Conservation (phyloP, 2,329 filamentous ascomycete species). For the Ophiostoma ips region DNA sequence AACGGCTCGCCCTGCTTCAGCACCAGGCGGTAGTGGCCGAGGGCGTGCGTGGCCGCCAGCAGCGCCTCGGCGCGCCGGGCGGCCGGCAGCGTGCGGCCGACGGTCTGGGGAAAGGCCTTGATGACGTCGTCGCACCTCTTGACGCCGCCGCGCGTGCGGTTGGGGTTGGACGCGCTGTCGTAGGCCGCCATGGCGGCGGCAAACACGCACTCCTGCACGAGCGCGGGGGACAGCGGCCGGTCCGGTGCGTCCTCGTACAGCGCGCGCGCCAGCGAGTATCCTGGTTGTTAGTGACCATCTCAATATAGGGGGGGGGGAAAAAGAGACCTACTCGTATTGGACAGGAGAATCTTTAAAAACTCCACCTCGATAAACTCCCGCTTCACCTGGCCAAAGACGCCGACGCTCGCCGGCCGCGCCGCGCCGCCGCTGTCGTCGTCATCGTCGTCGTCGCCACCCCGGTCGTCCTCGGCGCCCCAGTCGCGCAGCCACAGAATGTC, state of each 20-base stretch:
- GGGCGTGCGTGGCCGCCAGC: constrained; percentile 56
- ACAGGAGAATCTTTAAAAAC: constrained; percentile 53
- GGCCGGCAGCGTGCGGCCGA: constrained; percentile 37
- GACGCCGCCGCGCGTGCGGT: constrained; percentile 59
- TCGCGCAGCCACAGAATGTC: constrained; percentile 60
- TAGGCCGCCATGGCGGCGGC: constrained; percentile 55
- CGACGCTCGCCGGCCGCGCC: constrained; percentile 25
- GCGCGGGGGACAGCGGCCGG: constrained; percentile 32
- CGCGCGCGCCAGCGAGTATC: constrained; percentile 47
- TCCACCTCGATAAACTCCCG: constrained; percentile 53
- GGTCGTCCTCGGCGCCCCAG: constrained; percentile 46
- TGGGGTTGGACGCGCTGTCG: constrained; percentile 72
- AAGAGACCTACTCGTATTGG: constrained; percentile 27
- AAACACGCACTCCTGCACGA: constrained; percentile 47
- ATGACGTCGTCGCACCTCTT: constrained; percentile 65
- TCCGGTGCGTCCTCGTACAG: constrained; percentile 42
- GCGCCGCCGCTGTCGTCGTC: too few species aligned
- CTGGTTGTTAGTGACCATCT: too few species aligned
- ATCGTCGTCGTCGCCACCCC: constrained; percentile 8
- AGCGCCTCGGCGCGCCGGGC: constrained; percentile 46
- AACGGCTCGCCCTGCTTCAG: constrained; percentile 71
- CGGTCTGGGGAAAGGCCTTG: constrained; percentile 45
- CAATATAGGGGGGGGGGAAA: too few species aligned
- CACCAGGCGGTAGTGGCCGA: constrained; percentile 64
- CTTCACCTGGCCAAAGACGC: constrained; percentile 46